A percentile compares a stretch with the other conserved stretches of the same genome.
phyloP scores from a whole-genome alignment of 2,329 filamentous ascomycete species.

The Fusarium succisae region DNA sequence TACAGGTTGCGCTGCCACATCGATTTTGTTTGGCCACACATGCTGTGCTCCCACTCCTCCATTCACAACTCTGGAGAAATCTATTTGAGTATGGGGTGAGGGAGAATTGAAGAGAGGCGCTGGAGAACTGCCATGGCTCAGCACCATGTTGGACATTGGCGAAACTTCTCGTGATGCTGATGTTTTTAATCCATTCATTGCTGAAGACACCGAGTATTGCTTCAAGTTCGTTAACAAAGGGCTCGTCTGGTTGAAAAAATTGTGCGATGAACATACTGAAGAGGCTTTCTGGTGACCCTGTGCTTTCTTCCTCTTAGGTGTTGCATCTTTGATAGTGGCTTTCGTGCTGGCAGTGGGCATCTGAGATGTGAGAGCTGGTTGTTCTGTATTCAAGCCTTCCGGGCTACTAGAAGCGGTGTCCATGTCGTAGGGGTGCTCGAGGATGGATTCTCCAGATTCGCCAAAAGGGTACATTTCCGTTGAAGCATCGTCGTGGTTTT shows the following conservation, averaged over 20 bases:
- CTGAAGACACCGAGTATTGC: slow-evolving; percentile 62
- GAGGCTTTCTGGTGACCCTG: slow-evolving; percentile 42
- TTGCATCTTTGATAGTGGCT: slow-evolving; percentile 41
- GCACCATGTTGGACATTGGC: slow-evolving; percentile 61
- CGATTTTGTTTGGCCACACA: slow-evolving; percentile 50
- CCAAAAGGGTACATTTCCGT: slow-evolving; percentile 47
- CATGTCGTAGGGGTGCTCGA: slow-evolving; percentile 65
- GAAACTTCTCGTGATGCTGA: slow-evolving; percentile 63
- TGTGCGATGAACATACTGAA: slow-evolving; percentile 51
- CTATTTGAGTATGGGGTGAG: slow-evolving; percentile 53
- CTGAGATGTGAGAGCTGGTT: slow-evolving; percentile 54
- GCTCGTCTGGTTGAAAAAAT: background rate
- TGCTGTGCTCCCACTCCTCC: slow-evolving; percentile 37
- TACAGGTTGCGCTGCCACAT: slow-evolving; percentile 36
- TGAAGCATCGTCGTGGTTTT: slow-evolving; percentile 37
- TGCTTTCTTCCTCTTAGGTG: slow-evolving; percentile 38
- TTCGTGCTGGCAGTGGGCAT: slow-evolving; percentile 54
- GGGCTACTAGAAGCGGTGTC: slow-evolving; percentile 68
- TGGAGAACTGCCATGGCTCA: slow-evolving; percentile 64
- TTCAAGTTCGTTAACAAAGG: slow-evolving; percentile 44
- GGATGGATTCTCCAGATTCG: slow-evolving; percentile 50
- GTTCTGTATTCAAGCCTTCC: slow-evolving; percentile 45
- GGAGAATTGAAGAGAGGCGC: slow-evolving; percentile 58
- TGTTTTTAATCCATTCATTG: slow-evolving; percentile 60
- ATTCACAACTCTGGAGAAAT: slow-evolving; percentile 49